Evolutionary conservation across 805 yeast species (phyloP), one percentile per base, ranked within the genome.

Genomic region (Lipomyces oligophaga): DNA sequence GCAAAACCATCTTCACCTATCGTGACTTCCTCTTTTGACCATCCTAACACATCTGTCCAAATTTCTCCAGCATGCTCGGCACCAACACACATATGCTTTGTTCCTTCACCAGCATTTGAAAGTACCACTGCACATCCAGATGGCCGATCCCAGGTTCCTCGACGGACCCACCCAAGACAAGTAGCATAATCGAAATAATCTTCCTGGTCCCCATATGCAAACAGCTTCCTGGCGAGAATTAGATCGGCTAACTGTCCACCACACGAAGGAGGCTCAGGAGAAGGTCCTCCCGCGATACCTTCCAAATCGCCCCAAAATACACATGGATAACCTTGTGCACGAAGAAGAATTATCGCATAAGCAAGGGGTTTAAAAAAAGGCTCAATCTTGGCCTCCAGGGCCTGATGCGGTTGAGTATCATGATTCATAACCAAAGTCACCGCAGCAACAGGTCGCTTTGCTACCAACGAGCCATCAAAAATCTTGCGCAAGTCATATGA

Each of bases 91-190:
- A 52, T 52, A 20, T 43, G 33, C 37, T 41, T 49, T 38, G 40
- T 42, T 25, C 54, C 54, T 2, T 47, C 41, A 4, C 38, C 54
- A 4, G 54, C 51, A 33, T 49, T 49, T 18, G 54, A 49, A 11
- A 52, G 4, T 5, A 52, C 46, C 22, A 52, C 54, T 3, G 56
- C 56, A 20, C 32, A 15, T 3, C 54, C 54, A 28, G 27, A 20
- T 11, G 48, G 52, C 22, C 43, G 37, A 32, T 52, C 56, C 50
- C 51, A 45, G 13, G 56, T 41, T 6, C 56, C 56, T 19, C 41
- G 47, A 5, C 56, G 47, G 2, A 52, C 56, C 56, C 56, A 52
- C n/a, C 54, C 56, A 10, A 52, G n/a, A 22, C 56, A 49, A 20
- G 43, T 45, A 3, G 47, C 30, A 19, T 36, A 38, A 34, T 45